Evolutionary conservation across 2,329 filamentous ascomycete species (phyloP), one percentile per base, ranked within the genome.

Genomic region (Thielaviopsis musarum): DNA sequence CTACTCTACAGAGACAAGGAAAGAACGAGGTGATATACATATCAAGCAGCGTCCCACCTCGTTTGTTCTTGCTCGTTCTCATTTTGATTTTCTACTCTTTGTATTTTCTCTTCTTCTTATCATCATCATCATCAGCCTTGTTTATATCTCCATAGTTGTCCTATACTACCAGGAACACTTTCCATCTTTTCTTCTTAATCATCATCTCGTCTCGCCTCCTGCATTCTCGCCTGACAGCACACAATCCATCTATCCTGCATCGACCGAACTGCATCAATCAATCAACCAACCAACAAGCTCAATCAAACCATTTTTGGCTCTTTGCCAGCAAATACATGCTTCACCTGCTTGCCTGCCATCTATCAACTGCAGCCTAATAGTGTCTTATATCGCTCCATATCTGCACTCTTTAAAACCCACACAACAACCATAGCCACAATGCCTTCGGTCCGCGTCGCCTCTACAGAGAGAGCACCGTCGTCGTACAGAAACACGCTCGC

Each of bases 401-500:
- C 38, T 45, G 38, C 38, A 45, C 38, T 45, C 12, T n/a, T 7
- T 38, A 28, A 34, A 6, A 24, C 30, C 15, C 45, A 38, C 41
- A 34, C 26, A 57, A 28, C 52, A 45, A 48, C 34, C 15, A 22
- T 24, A 17, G n/a, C 38, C 34, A 57, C 58, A 57, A 62, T 60
- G 57, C 21, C 19, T 15, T 54, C 60, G 19, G 30, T 62, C 22
- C 58, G 54, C 19, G 57, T 60, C n/a, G 56, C 57, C 17, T 61
- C 59, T 10, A 26, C 28, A 15, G 57, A 48, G 45, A 58, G 53
- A 30, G 48, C 38, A 17, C 60, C 60, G 24, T 52, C 56, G 45
- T 30, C 58, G 9, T 61, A 56, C 57, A 58, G 56, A 58, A 61
- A 61, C 53, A 61, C 60, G 10, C 22, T 61, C 19, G 45, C 57